Conservation (phyloP, 352 stramenopile species). For the Globisporangium paroecandrum region DNA sequence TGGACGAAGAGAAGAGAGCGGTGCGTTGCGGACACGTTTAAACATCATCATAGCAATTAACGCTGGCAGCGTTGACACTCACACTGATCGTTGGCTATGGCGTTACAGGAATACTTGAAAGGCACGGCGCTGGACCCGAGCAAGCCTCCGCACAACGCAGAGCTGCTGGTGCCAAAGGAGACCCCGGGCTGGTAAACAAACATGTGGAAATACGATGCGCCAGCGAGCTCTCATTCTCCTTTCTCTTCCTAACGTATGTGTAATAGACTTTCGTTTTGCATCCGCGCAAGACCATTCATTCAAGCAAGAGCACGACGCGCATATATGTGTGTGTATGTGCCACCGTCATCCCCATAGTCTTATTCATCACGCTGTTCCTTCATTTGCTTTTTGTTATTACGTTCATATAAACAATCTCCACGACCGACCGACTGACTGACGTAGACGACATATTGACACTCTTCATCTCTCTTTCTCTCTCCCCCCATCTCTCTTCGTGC, state of each 20-base stretch:
- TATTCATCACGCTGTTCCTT: background rate
- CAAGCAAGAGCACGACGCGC: background rate
- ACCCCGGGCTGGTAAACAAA: conserved; percentile 58
- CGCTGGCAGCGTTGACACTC: no score
- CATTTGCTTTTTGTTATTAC: background rate
- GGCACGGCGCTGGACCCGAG: conserved; percentile 59
- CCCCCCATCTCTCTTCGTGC: no score
- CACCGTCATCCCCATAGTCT: background rate
- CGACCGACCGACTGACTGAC: background rate
- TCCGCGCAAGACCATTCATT: background rate
- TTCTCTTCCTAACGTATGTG: conserved; percentile 9
- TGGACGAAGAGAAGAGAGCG: conserved; percentile 69
- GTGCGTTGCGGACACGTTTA: conserved; percentile 17
- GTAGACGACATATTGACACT: background rate
- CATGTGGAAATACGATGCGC: no score
- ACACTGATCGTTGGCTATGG: background rate
- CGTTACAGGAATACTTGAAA: conserved; percentile 54
- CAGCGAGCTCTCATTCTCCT: conserved; percentile 3
- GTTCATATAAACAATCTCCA: conserved; percentile 4
- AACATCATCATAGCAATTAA: no score
- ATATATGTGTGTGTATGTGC: background rate
- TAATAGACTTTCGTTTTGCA: conserved; percentile 13
- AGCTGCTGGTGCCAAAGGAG: conserved; percentile 68
- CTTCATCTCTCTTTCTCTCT: background rate
- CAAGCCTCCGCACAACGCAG: conserved; percentile 45